phyloP scores from a whole-genome alignment of 768 basidiomycete species.

The Myochromella boudieri region DNA sequence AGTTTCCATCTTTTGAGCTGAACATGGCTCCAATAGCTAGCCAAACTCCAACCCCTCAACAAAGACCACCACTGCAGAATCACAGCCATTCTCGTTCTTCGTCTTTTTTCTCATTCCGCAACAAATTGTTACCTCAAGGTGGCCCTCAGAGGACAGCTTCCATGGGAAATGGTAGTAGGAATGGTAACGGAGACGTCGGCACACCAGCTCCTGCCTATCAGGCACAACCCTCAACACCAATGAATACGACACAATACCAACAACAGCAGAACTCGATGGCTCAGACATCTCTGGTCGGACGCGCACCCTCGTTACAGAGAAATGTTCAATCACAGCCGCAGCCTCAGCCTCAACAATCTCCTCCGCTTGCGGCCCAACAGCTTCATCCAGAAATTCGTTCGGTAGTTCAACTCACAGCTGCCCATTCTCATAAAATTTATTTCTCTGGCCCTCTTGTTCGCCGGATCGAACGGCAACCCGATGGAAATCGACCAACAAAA shows the following conservation, averaged over 20 bases:
- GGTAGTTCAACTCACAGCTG: conserved; percentile 68
- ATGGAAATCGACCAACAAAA: conserved; percentile 66
- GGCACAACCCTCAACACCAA: conserved; percentile 3
- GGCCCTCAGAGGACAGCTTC: conserved; percentile 19
- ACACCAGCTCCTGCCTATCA: conserved; percentile 3
- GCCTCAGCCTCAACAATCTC: conserved; percentile 17
- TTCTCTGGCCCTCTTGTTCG: conserved; percentile 83
- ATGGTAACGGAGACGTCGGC: conserved; percentile 4
- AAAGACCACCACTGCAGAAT: conserved; percentile 18
- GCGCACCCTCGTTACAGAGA: conserved; percentile 6
- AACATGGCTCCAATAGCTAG: conserved; percentile 19
- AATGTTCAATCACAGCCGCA: conserved; percentile 17
- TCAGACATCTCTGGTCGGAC: conserved; percentile 5
- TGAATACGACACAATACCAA: not conserved
- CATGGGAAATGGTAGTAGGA: conserved; percentile 9
- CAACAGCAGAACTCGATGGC: conserved; percentile 4
- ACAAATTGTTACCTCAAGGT: conserved; percentile 31
- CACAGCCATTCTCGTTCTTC: conserved; percentile 51
- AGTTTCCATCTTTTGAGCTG: conserved; percentile 18
- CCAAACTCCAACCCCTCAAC: conserved; percentile 19
- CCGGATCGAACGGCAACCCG: conserved; percentile 72
- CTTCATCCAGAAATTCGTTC: conserved; percentile 84
- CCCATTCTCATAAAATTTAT: conserved; percentile 84
- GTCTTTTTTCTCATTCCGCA: conserved; percentile 66
- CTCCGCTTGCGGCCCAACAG: conserved; percentile 33